phyloP scores from a whole-genome alignment of 108 stramenopile genomes.

The Cyclostephanos tholiformis region DNA sequence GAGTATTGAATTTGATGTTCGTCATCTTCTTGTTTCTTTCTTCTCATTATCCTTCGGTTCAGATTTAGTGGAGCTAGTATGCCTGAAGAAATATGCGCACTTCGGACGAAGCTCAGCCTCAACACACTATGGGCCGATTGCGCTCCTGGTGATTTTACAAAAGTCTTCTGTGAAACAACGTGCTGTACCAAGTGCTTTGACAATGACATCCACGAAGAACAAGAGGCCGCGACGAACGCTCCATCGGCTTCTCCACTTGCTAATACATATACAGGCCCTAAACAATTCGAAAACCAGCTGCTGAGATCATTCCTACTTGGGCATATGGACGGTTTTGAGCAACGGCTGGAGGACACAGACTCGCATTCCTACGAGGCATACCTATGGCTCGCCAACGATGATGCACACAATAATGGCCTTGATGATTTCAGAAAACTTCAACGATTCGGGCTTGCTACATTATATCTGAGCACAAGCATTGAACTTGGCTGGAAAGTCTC shows the following conservation, averaged over 20 bases:
- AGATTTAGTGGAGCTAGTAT: slow-evolving; percentile 12
- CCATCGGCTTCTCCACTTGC: not conserved
- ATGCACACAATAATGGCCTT: slow-evolving; percentile 7
- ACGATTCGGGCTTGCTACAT: slow-evolving; percentile 35
- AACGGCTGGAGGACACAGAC: slow-evolving; percentile 13
- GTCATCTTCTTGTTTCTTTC: not conserved
- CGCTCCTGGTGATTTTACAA: slow-evolving; percentile 32
- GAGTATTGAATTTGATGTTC: not conserved
- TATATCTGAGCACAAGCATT: slow-evolving; percentile 30
- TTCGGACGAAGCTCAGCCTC: slow-evolving; percentile 23
- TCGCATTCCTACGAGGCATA: slow-evolving; percentile 22
- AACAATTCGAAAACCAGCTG: slow-evolving; percentile 14
- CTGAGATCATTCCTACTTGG: slow-evolving; percentile 20
- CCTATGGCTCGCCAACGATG: slow-evolving; percentile 31
- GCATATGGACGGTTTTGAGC: slow-evolving; percentile 35
- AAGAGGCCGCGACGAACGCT: not conserved
- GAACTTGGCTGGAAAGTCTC: slow-evolving; percentile 32
- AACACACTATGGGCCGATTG: slow-evolving; percentile 64
- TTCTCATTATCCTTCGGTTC: not conserved
- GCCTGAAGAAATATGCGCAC: slow-evolving; percentile 25
- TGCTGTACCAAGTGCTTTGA: slow-evolving; percentile 36
- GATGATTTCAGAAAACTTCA: slow-evolving; percentile 30
- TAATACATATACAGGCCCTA: not conserved
- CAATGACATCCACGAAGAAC: not conserved
- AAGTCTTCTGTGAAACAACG: slow-evolving; percentile 13